Evolutionary conservation across 352 stramenopile species (phyloP), one percentile per base, ranked within the genome.

Genomic region (Globisporangium polare): DNA sequence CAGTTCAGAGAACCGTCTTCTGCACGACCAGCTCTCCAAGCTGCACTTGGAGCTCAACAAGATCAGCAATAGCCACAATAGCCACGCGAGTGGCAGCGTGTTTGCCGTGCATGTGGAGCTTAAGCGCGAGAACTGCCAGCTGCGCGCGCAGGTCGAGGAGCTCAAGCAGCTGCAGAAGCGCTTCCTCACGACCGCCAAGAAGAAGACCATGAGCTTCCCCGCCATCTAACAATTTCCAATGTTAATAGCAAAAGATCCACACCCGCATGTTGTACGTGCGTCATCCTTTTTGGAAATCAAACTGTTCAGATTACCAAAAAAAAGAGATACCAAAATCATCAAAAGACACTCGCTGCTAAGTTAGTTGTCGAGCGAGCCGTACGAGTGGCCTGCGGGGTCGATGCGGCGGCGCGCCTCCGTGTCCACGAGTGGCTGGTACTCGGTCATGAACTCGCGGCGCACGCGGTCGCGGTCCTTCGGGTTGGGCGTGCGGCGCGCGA

Each of bases 371-470:
- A 94, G 73, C 20, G 85, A 94, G 58, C 85, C 85, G 58, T 94
- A 94, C 52, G 75, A 83, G 68, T 91, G 80, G 53, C 83, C 81
- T 37, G 85, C 80, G 0, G 83, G 83, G 58, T 92, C 83, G 61
- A 94, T 86, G 37, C 83, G 78, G 58, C 82, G 74, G 13, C 74
- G 71, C 58, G 69, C 62, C 5, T 93, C 82, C 22, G 71, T 60
- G 55, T 89, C 82, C 20, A 73, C 66, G n/a, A 86, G 56, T 15
- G 80, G 81, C 71, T 94, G 85, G 65, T 91, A 94, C 71, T 94
- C 85, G 27, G 85, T 94, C 83, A 94, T 92, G 60, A 89, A 94
- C 56, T 94, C 85, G 57, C 84, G 83, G 24, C 85, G 78, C 51
- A 94, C 85, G 57, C 85, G 85, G 20, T 94, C 81, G 37, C 85